A percentile compares a stretch with the other conserved stretches of the same genome.
Evolutionary conservation across 2,329 filamentous ascomycete species (phyloP).

Genomic region (Diaporthe ampelina): DNA sequence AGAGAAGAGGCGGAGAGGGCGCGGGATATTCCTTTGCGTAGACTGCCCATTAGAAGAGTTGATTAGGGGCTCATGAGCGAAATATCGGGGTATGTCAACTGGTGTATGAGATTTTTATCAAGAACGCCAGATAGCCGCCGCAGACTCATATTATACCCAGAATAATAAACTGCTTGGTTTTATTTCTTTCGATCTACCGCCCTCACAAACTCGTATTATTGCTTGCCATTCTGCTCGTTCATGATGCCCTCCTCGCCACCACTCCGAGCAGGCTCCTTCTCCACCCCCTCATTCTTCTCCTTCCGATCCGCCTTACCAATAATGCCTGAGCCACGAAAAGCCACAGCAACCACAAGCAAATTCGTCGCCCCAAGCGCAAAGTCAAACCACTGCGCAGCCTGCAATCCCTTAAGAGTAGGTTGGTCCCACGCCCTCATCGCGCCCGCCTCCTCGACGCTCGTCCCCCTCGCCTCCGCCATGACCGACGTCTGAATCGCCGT

Average conservation of each 20-base stretch:
- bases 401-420: conserved; percentile 62
- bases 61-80: not conserved
- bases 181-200: no score
- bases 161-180: not conserved
- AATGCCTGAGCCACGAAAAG: conserved; percentile 67
- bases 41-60: not conserved
- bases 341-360: conserved; percentile 59
- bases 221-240: not conserved
- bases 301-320: conserved; percentile 58
- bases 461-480: conserved; percentile 63
- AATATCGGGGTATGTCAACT: not conserved
- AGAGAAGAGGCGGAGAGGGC: not conserved
- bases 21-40: no score
- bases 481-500: conserved; percentile 76
- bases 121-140: not conserved
- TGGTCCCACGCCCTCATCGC: conserved; percentile 58
- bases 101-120: not conserved
- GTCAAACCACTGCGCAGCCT: conserved; percentile 67
- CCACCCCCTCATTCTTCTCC: not conserved
- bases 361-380: conserved; percentile 61
- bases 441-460: conserved; percentile 60
- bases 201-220: not conserved
- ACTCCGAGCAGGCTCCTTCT: conserved; percentile 10
- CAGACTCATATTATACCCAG: not conserved
- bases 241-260: conserved; percentile 24